Base-by-base conservation (phyloP, 208 protist genomes). In the Balamuthia mandrillaris region DNA sequence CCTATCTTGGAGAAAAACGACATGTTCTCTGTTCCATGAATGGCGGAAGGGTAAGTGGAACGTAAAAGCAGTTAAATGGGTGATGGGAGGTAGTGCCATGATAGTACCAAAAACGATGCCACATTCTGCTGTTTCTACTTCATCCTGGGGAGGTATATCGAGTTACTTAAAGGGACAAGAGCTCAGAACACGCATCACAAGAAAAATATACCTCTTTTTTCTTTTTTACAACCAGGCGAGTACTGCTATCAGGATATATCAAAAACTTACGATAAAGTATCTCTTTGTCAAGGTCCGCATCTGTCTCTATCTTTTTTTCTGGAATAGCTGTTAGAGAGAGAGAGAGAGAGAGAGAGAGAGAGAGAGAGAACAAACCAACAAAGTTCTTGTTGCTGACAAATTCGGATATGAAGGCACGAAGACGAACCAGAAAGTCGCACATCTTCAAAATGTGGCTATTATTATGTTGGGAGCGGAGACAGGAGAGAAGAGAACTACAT, bases 311-410 rank as follows among this genome's bases (percentile, higher is more conserved):
- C 9, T 16, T 42, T 61, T 81, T 81, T 51, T 81, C 72, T 24
- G 49, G 49, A 56, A n/a, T 56, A n/a, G 18, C 49, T n/a, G n/a
- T 18, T 18, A n/a, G 49, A n/a, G 49, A 56, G 49, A n/a, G 49
- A 56, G 49, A 56, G 49, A 56, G 49, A 56, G 49, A 56, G 49
- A 56, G 49, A 56, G 49, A 56, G 49, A 56, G 49, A 56, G 49
- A 56, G 49, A 56, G 49, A 5, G 5, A 16, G n/a, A n/a, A 16
- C 70, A 18, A 39, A 81, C 72, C 72, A n/a, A 81, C 72, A 81
- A 81, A 81, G 72, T 81, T 81, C 52, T 61, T 81, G 72, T 81
- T 81, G 42, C 47, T 37, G 31, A 81, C 72, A 31, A 81, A 81
- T 39, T 81, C 72, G 49, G 49, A 33, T 7, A 81, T 81, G 33